Percentiles rank a stretch among this genome's conserved stretches.
phyloP scores from a whole-genome alignment of 2,329 filamentous ascomycete species.

The Pseudonectria foliicola region DNA sequence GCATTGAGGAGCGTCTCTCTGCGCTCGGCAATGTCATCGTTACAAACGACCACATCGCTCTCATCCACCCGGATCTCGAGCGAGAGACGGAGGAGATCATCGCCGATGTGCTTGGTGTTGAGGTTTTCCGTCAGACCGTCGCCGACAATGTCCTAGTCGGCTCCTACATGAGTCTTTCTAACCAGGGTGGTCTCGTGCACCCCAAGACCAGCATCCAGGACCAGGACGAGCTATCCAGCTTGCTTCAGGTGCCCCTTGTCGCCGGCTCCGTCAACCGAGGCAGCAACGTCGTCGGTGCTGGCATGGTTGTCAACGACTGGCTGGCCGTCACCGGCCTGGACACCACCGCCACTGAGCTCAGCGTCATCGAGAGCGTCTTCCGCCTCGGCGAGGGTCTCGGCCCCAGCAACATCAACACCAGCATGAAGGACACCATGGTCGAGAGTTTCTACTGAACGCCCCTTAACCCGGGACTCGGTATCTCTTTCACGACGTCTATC shows the following conservation, averaged over 20 bases:
- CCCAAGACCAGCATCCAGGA: conserved; percentile 96
- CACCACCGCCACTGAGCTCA: conserved; percentile 94
- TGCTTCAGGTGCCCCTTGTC: conserved; percentile 92
- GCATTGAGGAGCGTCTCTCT: conserved; percentile 94
- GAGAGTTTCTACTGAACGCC: conserved; percentile 85
- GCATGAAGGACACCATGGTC: conserved; percentile 95
- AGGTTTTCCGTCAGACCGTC: conserved; percentile 90
- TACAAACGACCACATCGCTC: conserved; percentile 91
- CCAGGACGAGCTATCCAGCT: conserved; percentile 89
- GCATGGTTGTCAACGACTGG: conserved; percentile 66
- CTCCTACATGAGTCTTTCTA: conserved; percentile 92
- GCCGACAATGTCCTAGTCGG: conserved; percentile 96
- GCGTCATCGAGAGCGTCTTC: conserved; percentile 94
- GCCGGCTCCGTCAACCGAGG: conserved; percentile 92
- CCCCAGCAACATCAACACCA: conserved; percentile 70
- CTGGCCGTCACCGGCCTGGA: conserved; percentile 89
- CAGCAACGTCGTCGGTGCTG: conserved; percentile 84
- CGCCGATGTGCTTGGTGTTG: conserved; percentile 83
- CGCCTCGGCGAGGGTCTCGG: conserved; percentile 80
- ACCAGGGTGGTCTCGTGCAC: conserved; percentile 94
- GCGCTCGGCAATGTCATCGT: conserved; percentile 97
- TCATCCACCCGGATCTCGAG: conserved; percentile 93
- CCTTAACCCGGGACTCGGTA: not conserved
- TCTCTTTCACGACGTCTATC: not conserved
- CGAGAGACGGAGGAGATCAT: conserved; percentile 98